phyloP scores from a whole-genome alignment of 2,329 filamentous ascomycete species.

The Xylariaceae sp. region DNA sequence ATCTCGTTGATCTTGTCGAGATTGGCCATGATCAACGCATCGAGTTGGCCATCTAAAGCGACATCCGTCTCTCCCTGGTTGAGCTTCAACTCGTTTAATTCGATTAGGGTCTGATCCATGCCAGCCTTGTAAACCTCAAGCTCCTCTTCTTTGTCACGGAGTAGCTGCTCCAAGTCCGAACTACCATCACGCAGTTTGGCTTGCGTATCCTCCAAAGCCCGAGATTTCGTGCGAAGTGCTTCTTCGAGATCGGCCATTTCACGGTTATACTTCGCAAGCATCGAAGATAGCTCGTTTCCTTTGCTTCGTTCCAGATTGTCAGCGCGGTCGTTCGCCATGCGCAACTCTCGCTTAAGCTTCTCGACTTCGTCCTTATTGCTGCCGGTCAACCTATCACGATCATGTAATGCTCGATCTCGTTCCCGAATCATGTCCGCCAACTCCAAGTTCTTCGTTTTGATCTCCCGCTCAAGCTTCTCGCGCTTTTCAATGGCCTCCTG shows the following conservation, averaged over 20 bases:
- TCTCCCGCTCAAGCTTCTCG: slow-evolving; percentile 92
- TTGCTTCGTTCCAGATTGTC: slow-evolving; percentile 92
- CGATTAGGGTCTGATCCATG: slow-evolving; percentile 92
- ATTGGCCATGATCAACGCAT: slow-evolving; percentile 80
- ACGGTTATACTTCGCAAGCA: slow-evolving; percentile 93
- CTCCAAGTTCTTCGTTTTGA: slow-evolving; percentile 99
- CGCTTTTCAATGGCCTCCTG: slow-evolving; percentile 94
- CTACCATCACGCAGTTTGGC: slow-evolving; percentile 73
- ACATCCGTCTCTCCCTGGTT: slow-evolving; percentile 71
- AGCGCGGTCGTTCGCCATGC: slow-evolving; percentile 83
- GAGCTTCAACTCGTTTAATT: slow-evolving; percentile 81
- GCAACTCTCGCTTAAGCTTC: slow-evolving; percentile 88
- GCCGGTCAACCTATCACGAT: slow-evolving; percentile 82
- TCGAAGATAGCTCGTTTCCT: slow-evolving; percentile 87
- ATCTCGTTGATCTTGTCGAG: slow-evolving; percentile 94
- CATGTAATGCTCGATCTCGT: slow-evolving; percentile 86
- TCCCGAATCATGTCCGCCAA: slow-evolving; percentile 98
- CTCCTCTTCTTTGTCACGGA: slow-evolving; percentile 95
- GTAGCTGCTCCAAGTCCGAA: slow-evolving; percentile 76
- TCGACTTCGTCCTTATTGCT: slow-evolving; percentile 90
- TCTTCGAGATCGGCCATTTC: slow-evolving; percentile 97
- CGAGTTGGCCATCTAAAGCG: slow-evolving; percentile 84
- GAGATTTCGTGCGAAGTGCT: slow-evolving; percentile 80
- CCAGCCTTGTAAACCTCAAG: slow-evolving; percentile 96
- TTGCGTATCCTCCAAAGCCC: slow-evolving; percentile 78